These are phyloP conservation scores for Xylaria flabelliformis DNA, from an alignment of 495 filamentous ascomycete species.

Conservation along the genomic window DNA sequence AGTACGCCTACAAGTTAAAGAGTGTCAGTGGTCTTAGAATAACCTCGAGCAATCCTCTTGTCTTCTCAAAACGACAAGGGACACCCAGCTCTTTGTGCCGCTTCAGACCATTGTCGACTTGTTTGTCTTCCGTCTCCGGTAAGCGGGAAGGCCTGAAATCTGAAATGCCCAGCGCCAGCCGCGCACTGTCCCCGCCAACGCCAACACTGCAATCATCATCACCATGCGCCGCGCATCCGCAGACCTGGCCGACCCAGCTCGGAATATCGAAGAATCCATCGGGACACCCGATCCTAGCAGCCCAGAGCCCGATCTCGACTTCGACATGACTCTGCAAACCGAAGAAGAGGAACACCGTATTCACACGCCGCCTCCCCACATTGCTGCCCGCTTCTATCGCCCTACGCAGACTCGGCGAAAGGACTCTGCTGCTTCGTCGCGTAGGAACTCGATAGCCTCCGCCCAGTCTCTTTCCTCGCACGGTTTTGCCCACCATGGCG, in stretches of 20 bases:
- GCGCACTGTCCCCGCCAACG: conserved; percentile 26
- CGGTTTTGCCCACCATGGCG: conserved; percentile 64
- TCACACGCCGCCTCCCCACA: conserved; percentile 75
- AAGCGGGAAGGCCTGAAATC: conserved; percentile 18
- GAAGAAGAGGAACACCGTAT: conserved; percentile 53
- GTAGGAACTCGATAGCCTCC: conserved; percentile 88
- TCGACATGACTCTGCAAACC: conserved; percentile 43
- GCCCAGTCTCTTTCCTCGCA: conserved; percentile 72
- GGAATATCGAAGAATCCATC: conserved; percentile 53
- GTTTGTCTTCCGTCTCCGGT: conserved; percentile 24
- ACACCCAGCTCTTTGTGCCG: conserved; percentile 21
- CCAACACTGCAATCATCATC: conserved; percentile 28
- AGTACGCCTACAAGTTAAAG: too few relatives aligned
- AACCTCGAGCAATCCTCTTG: conserved; percentile 12
- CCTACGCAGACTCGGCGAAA: conserved; percentile 74
- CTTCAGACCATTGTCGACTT: neutral
- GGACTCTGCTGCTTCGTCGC: conserved; percentile 84
- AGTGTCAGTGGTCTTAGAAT: neutral
- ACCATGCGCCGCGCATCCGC: conserved; percentile 53
- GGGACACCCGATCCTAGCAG: conserved; percentile 43
- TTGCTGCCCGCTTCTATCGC: conserved; percentile 85
- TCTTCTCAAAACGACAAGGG: conserved; percentile 10
- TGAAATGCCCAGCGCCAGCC: conserved; percentile 25
- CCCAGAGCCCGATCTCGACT: conserved; percentile 42
- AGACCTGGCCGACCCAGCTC: conserved; percentile 52